phyloP scores from a whole-genome alignment of 208 protist species.

The Lotmaria passim region DNA sequence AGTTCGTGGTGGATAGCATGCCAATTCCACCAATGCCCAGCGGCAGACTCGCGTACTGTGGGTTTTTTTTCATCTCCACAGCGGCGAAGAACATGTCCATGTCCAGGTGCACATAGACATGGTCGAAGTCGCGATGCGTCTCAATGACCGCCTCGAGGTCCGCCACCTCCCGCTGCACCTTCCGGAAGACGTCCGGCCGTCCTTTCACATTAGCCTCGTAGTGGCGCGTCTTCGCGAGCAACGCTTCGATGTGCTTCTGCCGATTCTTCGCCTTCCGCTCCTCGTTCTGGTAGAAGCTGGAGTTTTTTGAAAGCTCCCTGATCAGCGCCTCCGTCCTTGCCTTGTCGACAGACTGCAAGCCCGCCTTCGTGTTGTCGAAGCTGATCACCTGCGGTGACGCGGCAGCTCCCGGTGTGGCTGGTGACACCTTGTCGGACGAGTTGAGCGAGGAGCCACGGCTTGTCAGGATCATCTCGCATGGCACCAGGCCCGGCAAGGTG shows the following conservation, averaged over 20 bases:
- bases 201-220: conserved; percentile 34
- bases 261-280: conserved; percentile 59
- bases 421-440: no score
- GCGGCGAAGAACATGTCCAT: conserved; percentile 94
- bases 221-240: conserved; percentile 43
- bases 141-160: conserved; percentile 47
- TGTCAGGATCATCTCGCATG: no score
- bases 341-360: conserved; percentile 69
- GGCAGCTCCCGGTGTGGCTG: background rate
- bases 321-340: conserved; percentile 58
- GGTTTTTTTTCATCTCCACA: conserved; percentile 91
- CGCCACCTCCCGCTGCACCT: conserved; percentile 24
- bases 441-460: no score
- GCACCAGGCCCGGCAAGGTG: no score
- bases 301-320: conserved; percentile 54
- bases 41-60: conserved; percentile 74
- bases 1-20: conserved; percentile 96
- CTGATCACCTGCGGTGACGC: conserved; percentile 19
- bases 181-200: conserved; percentile 17
- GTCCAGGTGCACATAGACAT: conserved; percentile 73
- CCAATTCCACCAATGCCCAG: conserved; percentile 89
- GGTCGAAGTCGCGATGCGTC: conserved; percentile 36
- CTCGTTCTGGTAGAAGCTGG: conserved; percentile 72
- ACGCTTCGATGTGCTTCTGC: conserved; percentile 38
- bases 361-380: conserved; percentile 81